These are phyloP conservation scores for Alternaria longipes DNA, from an alignment of 2,329 filamentous ascomycete species.

Conservation along the genomic window DNA sequence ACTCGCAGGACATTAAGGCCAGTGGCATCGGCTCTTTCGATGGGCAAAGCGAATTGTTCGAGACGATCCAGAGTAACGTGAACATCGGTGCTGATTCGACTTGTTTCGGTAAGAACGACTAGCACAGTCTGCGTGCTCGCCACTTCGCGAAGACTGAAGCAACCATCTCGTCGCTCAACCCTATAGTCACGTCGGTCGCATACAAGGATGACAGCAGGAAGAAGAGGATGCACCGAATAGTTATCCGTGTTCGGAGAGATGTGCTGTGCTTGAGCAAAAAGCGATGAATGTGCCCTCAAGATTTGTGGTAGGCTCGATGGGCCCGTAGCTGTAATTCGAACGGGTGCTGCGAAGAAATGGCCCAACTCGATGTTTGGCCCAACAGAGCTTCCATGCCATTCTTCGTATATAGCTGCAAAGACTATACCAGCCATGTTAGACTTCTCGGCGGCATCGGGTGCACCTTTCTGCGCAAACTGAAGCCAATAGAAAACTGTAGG, in stretches of 20 bases:
- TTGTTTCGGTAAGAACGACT: too few relatives aligned
- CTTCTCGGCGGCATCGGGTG: conserved; percentile 5
- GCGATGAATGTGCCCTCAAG: conserved; percentile 17
- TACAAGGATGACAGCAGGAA: conserved; percentile 20
- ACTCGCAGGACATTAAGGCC: conserved; percentile 23
- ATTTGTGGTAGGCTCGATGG: conserved; percentile 19
- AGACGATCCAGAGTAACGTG: conserved; percentile 18
- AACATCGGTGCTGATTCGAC: too few relatives aligned
- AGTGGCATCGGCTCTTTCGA: conserved; percentile 20
- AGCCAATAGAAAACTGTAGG: conserved; percentile 23
- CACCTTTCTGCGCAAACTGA: conserved; percentile 20
- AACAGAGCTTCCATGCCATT: conserved; percentile 19
- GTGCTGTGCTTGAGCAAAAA: conserved; percentile 18
- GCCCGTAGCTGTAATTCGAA: conserved; percentile 21
- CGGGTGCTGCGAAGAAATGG: conserved; percentile 25
- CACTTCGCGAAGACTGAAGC: conserved; percentile 17
- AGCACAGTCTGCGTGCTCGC: too few relatives aligned
- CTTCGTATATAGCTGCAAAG: conserved; percentile 24
- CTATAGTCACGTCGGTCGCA: conserved; percentile 16
- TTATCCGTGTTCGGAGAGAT: conserved; percentile 17
- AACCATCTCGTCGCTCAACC: conserved; percentile 15
- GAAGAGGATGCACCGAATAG: conserved; percentile 20
- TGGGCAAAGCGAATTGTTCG: conserved; percentile 20
- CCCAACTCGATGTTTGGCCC: conserved; percentile 22
- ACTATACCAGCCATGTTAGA: conserved; percentile 11